Evolutionary conservation across 345 rosid genomes (phyloP).

Genomic region (Syzygium jambos): DNA sequence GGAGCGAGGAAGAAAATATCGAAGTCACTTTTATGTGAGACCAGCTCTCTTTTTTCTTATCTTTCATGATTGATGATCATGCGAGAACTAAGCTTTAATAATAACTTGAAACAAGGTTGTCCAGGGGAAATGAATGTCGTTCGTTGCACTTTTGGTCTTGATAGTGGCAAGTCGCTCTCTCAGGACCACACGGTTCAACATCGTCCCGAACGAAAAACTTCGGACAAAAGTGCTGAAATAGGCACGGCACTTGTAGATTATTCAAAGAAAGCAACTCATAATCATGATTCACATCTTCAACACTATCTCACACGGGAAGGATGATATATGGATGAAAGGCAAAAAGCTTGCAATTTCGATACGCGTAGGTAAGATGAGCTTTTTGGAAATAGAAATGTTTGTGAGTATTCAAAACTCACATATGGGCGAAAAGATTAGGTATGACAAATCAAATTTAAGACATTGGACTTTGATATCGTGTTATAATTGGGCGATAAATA

Average conservation of each 20-base stretch:
- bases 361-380: not conserved
- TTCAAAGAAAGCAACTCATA: not conserved
- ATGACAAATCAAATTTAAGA: not conserved
- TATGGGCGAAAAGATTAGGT: not conserved
- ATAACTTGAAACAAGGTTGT: not conserved
- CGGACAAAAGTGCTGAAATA: not conserved
- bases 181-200: not conserved
- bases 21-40: not conserved
- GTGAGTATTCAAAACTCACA: not conserved
- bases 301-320: not conserved
- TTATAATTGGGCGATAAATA: not conserved
- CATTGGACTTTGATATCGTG: not conserved
- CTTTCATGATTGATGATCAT: not conserved
- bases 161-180: not conserved
- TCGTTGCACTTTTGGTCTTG: not conserved
- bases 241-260: not conserved
- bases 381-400: not conserved
- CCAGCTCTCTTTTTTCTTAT: not conserved
- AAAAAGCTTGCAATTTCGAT: not conserved
- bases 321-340: not conserved
- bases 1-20: not conserved
- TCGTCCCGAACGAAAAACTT: not conserved
- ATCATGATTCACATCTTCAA: not conserved
- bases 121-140: not conserved
- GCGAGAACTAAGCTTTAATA: not conserved